Evolutionary conservation across 805 yeast genomes (phyloP), one percentile per base, ranked within the genome.

Genomic region (Saturnispora diversa): DNA sequence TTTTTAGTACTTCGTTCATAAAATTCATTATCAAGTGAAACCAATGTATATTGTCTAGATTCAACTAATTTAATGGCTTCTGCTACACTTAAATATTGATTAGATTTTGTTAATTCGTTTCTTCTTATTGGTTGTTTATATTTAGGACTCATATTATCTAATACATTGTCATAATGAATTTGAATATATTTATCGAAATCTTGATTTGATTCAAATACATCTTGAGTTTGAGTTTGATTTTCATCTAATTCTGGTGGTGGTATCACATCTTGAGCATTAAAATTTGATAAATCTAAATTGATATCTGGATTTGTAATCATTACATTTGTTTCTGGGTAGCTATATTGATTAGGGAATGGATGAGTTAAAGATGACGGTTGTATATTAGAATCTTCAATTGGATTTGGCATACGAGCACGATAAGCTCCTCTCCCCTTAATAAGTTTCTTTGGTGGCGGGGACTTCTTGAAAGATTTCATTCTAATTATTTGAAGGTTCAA

Each of bases 11-110:
- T 23, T 3, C 43, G 31, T 42, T 54, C 58, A 24, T 33, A 51
- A 39, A 43, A 42, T 42, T 59, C 64, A 20, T 57, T 36, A 42
- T 59, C 64, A 9, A 58, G 40, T 6, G 60, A 52, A 5, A 59
- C 32, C n/a, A 59, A 33, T 5, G 34, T 49, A 39, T 44, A 46
- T 3, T 46, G 34, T 16, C 53, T 45, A 11, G 44, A 39, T 27
- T 54, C 48, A 5, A 56, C 37, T 40, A 53, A 46, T 2, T 39
- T 30, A n/a, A 59, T 47, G 19, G 61, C 41, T 6, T 53, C 56
- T 17, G 52, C 53, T 11, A 50, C 48, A 5, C 54, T 34, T 8
- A 53, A 23, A 17, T n/a, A 31, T 30, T 23, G 32, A n/a, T 30
- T 40, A 35, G 22, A 28, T 12, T 13, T 16, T 15, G 30, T 25